Percentiles rank a stretch among this genome's conserved stretches.
phyloP scores from a whole-genome alignment of 1,139 yeast genomes.

The Citeromyces hawaiiensis region DNA sequence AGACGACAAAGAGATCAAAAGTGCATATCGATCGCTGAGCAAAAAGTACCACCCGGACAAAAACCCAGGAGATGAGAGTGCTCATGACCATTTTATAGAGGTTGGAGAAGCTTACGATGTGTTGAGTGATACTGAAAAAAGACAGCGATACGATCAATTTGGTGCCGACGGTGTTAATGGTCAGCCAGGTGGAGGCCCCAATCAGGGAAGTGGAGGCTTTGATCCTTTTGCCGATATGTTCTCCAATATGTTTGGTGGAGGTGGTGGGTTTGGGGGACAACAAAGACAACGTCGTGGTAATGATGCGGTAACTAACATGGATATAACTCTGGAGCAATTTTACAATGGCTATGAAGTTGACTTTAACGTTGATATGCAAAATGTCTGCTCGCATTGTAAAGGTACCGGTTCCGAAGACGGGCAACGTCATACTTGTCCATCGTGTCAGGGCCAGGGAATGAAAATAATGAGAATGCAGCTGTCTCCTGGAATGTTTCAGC shows the following conservation, averaged over 20 bases:
- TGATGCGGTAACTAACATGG: conserved; percentile 42
- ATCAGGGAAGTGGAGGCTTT: conserved; percentile 21
- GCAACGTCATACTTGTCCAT: conserved; percentile 42
- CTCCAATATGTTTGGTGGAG: conserved; percentile 64
- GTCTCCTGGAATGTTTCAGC: conserved; percentile 87
- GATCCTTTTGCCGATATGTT: conserved; percentile 60
- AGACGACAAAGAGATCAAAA: conserved; percentile 68
- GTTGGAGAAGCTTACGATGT: conserved; percentile 93
- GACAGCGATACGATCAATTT: conserved; percentile 57
- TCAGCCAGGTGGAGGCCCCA: conserved; percentile 18
- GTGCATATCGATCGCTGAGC: conserved; percentile 74
- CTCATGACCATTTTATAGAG: conserved; percentile 78
- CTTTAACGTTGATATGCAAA: conserved; percentile 56
- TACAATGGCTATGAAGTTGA: conserved; percentile 54
- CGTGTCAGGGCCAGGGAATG: conserved; percentile 69
- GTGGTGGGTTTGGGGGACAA: conserved; percentile 23
- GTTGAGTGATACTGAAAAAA: conserved; percentile 61
- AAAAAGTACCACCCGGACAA: conserved; percentile 94
- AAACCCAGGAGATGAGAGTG: conserved; percentile 67
- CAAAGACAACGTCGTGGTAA: conserved; percentile 45
- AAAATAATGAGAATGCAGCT: conserved; percentile 57
- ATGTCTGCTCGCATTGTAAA: conserved; percentile 60
- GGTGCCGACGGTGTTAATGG: conserved; percentile 68
- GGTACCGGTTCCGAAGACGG: conserved; percentile 86
- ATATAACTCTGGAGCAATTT: conserved; percentile 48